Base-by-base conservation (phyloP, 1,284 basidiomycete genomes). In the Puccinia horiana region DNA sequence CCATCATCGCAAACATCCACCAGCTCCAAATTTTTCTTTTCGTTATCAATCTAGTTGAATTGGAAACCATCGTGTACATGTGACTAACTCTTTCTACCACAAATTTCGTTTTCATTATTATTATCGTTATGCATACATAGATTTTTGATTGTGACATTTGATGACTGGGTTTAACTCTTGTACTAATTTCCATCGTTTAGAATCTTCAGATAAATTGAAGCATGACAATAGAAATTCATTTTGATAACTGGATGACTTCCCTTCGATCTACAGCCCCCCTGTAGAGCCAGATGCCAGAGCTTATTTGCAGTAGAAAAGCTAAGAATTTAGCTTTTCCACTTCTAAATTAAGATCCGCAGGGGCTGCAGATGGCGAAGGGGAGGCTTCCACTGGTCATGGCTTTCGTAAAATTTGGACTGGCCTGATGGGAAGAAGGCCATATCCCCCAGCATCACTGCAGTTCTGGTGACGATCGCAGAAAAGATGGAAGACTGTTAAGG, bases 1-100 rank as follows among this genome's bases (percentile, higher is more conserved):
- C 29, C 58, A 44, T 8, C 42, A 44, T 6, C 42, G 16, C 42
- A 8, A 8, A 6, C 42, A 6, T 44, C 42, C 16, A 44, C 42
- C 16, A 44, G 16, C 16, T 44, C n/a, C n/a, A 44, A 44, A 44
- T 44, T 44, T 44, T n/a, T n/a, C n/a, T n/a, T n/a, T n/a, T n/a
- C n/a, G n/a, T n/a, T n/a, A n/a, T n/a, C n/a, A n/a, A n/a, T 56
- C 54, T 56, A 12, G n/a, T 56, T 56, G 29, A 61, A 61, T 61
- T 61, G 26, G 11, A 61, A 32, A 61, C 26, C 26, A 32, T 18
- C 58, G 9, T 61, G 18, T 58, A 58, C 54, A 58, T 29, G 26
- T 58, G n/a, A 58, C 23, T 58, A 61, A 29, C 29, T 61, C 26
- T 61, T 12, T 35, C 16, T 16, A 12, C 32, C 58, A 8, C 16